Evolutionary conservation across 1,139 yeast species (phyloP).

Genomic region (Torulaspora globosa): DNA sequence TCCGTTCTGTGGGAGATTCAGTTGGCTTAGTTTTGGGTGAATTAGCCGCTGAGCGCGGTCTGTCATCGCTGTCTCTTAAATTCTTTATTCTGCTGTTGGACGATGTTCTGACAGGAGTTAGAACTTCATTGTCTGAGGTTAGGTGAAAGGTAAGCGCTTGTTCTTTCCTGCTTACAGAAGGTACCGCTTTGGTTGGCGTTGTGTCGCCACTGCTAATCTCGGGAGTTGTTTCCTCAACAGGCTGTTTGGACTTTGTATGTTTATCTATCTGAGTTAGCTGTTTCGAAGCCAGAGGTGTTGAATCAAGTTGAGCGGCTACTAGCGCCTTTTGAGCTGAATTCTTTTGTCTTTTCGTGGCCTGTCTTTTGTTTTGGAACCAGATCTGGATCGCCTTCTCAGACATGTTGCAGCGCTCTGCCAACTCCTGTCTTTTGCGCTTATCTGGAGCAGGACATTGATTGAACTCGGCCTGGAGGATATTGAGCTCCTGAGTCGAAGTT

Average conservation of each 20-base stretch:
- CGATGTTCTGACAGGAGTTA: slow-evolving; percentile 33
- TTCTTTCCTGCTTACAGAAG: slow-evolving; percentile 25
- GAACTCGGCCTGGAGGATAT: slow-evolving; percentile 76
- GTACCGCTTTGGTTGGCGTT: slow-evolving; percentile 14
- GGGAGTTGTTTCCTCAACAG: neutral
- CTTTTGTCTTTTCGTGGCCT: slow-evolving; percentile 47
- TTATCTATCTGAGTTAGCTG: neutral
- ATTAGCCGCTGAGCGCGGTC: slow-evolving; percentile 6
- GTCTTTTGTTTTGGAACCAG: slow-evolving; percentile 97
- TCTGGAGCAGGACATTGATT: slow-evolving; percentile 75
- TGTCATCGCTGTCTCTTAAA: slow-evolving; percentile 27
- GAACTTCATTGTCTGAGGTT: slow-evolving; percentile 30
- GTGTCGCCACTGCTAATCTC: slow-evolving; percentile 5
- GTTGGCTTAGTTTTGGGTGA: slow-evolving; percentile 13
- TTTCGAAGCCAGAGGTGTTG: slow-evolving; percentile 14
- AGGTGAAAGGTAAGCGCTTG: slow-evolving; percentile 36
- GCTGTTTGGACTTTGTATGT: slow-evolving; percentile 5
- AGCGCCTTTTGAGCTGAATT: slow-evolving; percentile 9
- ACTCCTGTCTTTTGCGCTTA: slow-evolving; percentile 64
- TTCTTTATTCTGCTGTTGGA: slow-evolving; percentile 36
- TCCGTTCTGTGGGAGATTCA: slow-evolving; percentile 17
- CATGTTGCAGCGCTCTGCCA: slow-evolving; percentile 80
- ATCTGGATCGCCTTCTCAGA: slow-evolving; percentile 96
- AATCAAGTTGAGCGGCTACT: neutral
- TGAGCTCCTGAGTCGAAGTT: slow-evolving; percentile 82